Base-by-base conservation (phyloP, 2,329 filamentous ascomycete species). In the Aspergillus sp. region DNA sequence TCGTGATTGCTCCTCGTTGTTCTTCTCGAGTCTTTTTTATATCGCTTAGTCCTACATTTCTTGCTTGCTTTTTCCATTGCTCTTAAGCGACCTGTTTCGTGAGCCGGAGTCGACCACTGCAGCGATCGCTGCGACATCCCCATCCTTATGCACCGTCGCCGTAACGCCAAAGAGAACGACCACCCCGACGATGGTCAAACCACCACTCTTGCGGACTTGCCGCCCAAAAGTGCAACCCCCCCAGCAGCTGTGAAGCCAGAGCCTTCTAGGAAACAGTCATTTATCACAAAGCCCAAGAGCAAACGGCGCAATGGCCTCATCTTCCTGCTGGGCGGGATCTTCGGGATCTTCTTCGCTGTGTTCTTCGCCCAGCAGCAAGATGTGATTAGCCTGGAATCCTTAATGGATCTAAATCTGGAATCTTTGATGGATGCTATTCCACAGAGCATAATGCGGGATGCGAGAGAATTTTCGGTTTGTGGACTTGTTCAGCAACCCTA, bases 291-390 rank as follows among this genome's bases (percentile, higher is more conserved):
- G 51, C 77, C 76, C 48, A 69, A 74, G 54, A 85, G 86, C 65
- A 96, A 94, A 79, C 87, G 91, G 68, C 87, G 89, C 64, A 91
- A 87, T 76, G 89, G 89, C 2, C 87, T 96, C 72, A 91, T 97
- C 30, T 98, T 99, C 77, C 81, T 89, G 9, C 83, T 99, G 22
- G 95, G 95, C 34, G 92, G 93, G 46, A 72, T 99, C n/a, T 94
- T 95, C 70, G 95, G 95, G 13, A 85, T 99, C 59, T 80, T 96
- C n/a, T 84, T 89, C 2, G 95, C 95, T 1, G 89, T 93, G 31
- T 93, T 97, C 77, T 95, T 99, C 69, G 94, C 93, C 31, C 90
- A 90, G 67, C 91, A 85, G 75, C 95, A 93, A 78, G 93, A 97
- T 72, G 84, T 98, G 65, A 93, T 97, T 65, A 92, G 92, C 64